Conservation (phyloP, 2,329 filamentous ascomycete genomes). For the Penicillium sp. region DNA sequence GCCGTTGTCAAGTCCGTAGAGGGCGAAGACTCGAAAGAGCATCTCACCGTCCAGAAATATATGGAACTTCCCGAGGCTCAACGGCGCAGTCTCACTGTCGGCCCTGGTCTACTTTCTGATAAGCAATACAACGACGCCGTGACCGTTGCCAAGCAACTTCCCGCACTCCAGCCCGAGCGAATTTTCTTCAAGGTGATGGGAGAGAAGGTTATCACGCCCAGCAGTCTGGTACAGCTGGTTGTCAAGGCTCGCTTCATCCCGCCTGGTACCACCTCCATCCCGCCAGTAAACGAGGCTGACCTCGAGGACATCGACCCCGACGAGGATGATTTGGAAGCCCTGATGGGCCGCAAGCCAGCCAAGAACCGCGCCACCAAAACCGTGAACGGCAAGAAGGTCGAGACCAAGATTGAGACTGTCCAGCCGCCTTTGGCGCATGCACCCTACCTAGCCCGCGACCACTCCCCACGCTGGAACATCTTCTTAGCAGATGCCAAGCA, state of each 20-base stretch:
- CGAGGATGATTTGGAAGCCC: slow-evolving; percentile 85
- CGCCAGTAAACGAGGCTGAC: slow-evolving; percentile 72
- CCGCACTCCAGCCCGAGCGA: slow-evolving; percentile 79
- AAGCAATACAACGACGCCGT: slow-evolving; percentile 75
- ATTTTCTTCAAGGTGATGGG: slow-evolving; percentile 98
- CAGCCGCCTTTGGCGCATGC: slow-evolving; percentile 85
- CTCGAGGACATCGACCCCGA: slow-evolving; percentile 89
- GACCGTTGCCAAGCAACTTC: slow-evolving; percentile 76
- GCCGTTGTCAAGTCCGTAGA: slow-evolving; percentile 49
- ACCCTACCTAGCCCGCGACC: slow-evolving; percentile 84
- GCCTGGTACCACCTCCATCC: slow-evolving; percentile 73
- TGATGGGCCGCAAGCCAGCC: slow-evolving; percentile 67
- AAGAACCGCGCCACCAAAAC: slow-evolving; percentile 66
- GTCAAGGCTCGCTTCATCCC: slow-evolving; percentile 94
- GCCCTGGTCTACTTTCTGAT: slow-evolving; percentile 67
- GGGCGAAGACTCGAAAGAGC: slow-evolving; percentile 65
- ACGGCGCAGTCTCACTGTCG: slow-evolving; percentile 69
- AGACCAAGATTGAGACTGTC: slow-evolving; percentile 62
- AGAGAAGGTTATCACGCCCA: slow-evolving; percentile 88
- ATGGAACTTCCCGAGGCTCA: slow-evolving; percentile 78
- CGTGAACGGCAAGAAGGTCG: slow-evolving; percentile 49
- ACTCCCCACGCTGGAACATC: slow-evolving; percentile 87
- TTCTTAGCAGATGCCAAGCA: slow-evolving; percentile 94
- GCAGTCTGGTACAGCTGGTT: slow-evolving; percentile 88
- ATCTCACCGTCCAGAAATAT: slow-evolving; percentile 79